Conservation (phyloP, 495 filamentous ascomycete genomes). For the Xylaria curta region DNA sequence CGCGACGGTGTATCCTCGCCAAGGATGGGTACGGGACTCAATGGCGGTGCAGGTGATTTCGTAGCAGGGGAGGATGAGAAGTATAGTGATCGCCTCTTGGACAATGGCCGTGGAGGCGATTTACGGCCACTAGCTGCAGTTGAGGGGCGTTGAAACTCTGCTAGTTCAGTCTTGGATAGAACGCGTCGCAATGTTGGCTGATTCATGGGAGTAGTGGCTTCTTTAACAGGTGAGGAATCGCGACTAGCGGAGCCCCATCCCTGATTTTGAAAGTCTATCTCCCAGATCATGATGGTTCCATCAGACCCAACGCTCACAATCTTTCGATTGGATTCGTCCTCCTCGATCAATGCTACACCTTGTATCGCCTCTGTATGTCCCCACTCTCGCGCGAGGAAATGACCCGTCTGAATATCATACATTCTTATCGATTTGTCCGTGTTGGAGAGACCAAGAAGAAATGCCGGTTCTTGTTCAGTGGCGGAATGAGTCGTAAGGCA, state of each 20-base stretch:
- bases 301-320: constrained; percentile 81
- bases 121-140: constrained; percentile 61
- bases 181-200: constrained; percentile 74
- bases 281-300: constrained; percentile 87
- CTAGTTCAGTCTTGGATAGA: constrained; percentile 76
- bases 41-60: constrained; percentile 44
- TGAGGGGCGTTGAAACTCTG: constrained; percentile 73
- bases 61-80: constrained; percentile 38
- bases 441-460: constrained; percentile 84
- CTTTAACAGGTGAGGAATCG: constrained; percentile 60
- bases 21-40: constrained; percentile 38
- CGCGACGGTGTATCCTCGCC: constrained; percentile 50
- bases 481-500: constrained; percentile 67
- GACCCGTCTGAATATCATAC: constrained; percentile 78
- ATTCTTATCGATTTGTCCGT: constrained; percentile 93
- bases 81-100: constrained; percentile 50
- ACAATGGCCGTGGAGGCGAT: constrained; percentile 67
- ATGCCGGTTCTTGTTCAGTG: constrained; percentile 45
- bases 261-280: constrained; percentile 57
- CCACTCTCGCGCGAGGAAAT: constrained; percentile 84
- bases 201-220: constrained; percentile 51
- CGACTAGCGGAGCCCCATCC: constrained; percentile 41
- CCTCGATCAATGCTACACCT: constrained; percentile 75
- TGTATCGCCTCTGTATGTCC: constrained; percentile 93
- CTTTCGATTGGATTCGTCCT: constrained; percentile 55